Conservation (phyloP, 75 land plant genomes). For the Chamaecyparis obtusa region DNA sequence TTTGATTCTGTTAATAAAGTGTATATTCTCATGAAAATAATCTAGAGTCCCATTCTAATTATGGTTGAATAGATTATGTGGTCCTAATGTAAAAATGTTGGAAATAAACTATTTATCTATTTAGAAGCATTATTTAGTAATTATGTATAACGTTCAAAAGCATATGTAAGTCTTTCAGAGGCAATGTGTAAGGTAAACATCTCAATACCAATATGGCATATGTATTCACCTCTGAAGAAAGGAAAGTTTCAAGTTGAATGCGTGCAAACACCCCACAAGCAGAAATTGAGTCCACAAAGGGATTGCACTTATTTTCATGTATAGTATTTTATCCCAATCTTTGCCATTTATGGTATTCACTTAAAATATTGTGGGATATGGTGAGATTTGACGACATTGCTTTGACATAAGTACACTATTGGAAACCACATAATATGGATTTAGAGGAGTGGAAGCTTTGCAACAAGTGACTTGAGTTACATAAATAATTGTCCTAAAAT, state of each 20-base stretch:
- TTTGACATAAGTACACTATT: neutral
- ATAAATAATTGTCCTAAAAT: neutral
- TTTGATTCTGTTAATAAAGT: neutral
- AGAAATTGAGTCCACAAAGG: neutral
- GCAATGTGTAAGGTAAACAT: neutral
- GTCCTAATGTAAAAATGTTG: neutral
- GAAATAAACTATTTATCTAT: neutral
- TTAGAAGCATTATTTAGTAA: neutral
- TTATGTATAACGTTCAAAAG: neutral
- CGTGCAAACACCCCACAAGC: neutral
- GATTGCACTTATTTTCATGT: neutral
- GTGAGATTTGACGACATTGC: neutral
- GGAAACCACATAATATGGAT: neutral
- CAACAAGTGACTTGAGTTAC: neutral
- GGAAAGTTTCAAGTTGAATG: neutral
- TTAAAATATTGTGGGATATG: neutral
- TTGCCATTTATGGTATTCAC: neutral
- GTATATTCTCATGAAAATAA: neutral
- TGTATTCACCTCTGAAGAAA: neutral
- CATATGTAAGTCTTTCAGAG: neutral
- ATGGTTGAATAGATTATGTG: too few relatives aligned
- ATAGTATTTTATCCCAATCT: neutral
- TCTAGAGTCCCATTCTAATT: neutral
- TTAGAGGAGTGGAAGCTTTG: neutral
- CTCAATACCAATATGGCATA: neutral